Evolutionary conservation across 805 yeast genomes (phyloP).

Genomic region (Monosporozyma yasuniensis): DNA sequence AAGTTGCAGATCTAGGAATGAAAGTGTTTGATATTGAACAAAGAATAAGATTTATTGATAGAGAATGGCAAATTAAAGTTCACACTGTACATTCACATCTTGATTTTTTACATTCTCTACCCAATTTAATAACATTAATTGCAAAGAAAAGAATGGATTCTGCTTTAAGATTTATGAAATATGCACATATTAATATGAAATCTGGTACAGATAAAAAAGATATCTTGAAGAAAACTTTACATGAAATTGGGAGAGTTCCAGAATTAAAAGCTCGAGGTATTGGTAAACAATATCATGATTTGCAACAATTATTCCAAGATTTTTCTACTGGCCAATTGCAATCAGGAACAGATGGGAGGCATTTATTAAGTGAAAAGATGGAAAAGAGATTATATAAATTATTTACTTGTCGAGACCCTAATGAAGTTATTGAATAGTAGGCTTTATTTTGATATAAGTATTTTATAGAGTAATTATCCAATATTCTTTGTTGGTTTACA

Average conservation of each 20-base stretch:
- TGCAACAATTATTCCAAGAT: conserved; percentile 28
- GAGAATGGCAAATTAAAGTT: conserved; percentile 39
- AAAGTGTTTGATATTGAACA: conserved; percentile 31
- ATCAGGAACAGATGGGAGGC: conserved; percentile 35
- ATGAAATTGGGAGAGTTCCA: conserved; percentile 53
- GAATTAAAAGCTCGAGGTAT: conserved; percentile 41
- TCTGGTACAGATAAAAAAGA: conserved; percentile 44
- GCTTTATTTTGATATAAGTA: background rate
- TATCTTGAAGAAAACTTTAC: conserved; percentile 41
- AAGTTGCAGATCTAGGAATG: conserved; percentile 12
- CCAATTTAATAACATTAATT: conserved; percentile 49
- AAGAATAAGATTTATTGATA: conserved; percentile 37
- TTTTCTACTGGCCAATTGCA: conserved; percentile 31
- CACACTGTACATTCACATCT: conserved; percentile 35
- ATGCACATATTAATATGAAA: conserved; percentile 48
- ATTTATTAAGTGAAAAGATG: conserved; percentile 41
- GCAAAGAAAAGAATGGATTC: conserved; percentile 47
- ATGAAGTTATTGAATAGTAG: conserved; percentile 27
- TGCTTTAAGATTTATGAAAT: conserved; percentile 42
- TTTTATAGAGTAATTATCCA: background rate
- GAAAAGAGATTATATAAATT: conserved; percentile 41
- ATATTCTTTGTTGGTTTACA: background rate
- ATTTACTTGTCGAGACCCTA: conserved; percentile 44
- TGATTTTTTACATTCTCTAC: conserved; percentile 45
- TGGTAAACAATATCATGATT: conserved; percentile 33